Base-by-base conservation (phyloP, 169 alveolate species). In the Plasmodium billcollinsi region DNA sequence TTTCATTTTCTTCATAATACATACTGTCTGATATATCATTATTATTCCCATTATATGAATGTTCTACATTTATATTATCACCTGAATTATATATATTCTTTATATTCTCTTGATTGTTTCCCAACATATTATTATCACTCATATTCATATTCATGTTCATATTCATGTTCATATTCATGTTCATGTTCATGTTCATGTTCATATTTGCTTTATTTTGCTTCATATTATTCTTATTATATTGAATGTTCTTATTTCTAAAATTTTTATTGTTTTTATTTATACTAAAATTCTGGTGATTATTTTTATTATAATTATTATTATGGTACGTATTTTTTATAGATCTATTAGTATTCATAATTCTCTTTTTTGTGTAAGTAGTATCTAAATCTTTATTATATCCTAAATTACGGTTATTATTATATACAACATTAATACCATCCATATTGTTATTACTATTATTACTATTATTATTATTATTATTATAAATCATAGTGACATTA, bases 201-300 rank as follows among this genome's bases (percentile, higher is more conserved):
- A 9, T 59, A 7, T 18, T 47, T 8, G 2, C 4, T 14, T 15
- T 18, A 45, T 49, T 21, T 69, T 45, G 63, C 15, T 49, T 69
- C 18, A 69, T 47, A 15, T 15, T 14, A 43, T 7, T 21, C 14
- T 69, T 69, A 69, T 69, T 69, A 69, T 45, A 49, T 11, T 43
- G 29, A 47, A 20, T 69, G 4, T 45, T n/a, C 12, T 47, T 69
- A 15, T 49, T 69, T 49, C 63, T 69, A 69, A 69, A 45, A 21
- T 18, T 43, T 69, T 49, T 69, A 39, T 45, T 15, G 21, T 49
- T 69, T 45, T 69, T 69, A 69, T 69, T 69, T 18, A 69, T 26
- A 49, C 63, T 69, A 15, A 69, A 39, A 49, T 69, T 69, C 20
- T 69, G 45, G 4, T 69, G 33, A 69, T 69, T 69, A 69, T 15